A percentile compares a stretch with the other conserved stretches of the same genome.
These are phyloP conservation scores for Kernera saxatilis DNA, from an alignment of 345 rosid genomes.

Conservation along the genomic window DNA sequence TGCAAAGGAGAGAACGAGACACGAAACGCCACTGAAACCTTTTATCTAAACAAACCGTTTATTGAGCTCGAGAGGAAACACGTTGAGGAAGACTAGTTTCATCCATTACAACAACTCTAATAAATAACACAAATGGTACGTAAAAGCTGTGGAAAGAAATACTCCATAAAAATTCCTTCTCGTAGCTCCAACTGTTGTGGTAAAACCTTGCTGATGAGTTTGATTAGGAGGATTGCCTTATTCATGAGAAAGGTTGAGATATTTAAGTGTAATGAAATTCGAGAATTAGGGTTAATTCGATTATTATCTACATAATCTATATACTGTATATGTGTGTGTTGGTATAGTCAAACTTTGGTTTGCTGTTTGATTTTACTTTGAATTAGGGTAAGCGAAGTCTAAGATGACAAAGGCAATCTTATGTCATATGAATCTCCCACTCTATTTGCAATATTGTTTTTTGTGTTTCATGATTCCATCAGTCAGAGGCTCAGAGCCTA, in stretches of 20 bases:
- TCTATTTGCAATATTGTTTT: background rate
- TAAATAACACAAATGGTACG: slow-evolving; percentile 4
- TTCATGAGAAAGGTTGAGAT: background rate
- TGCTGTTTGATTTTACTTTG: slow-evolving; percentile 12
- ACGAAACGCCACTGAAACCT: slow-evolving; percentile 31
- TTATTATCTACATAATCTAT: background rate
- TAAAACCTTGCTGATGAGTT: background rate
- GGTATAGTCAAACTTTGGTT: slow-evolving; percentile 8
- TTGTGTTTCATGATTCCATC: background rate
- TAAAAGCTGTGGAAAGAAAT: background rate
- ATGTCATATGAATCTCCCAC: slow-evolving; percentile 2
- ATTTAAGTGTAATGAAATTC: background rate
- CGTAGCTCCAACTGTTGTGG: background rate
- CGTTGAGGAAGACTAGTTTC: slow-evolving; percentile 47
- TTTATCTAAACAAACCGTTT: slow-evolving; percentile 36
- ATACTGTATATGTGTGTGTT: background rate
- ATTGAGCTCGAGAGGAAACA: slow-evolving; percentile 55
- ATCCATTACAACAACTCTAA: background rate
- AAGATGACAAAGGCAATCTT: slow-evolving; percentile 9
- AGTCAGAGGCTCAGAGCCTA: background rate
- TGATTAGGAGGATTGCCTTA: background rate
- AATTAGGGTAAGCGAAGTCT: background rate
- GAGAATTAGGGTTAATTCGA: background rate
- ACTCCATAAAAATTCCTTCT: slow-evolving; percentile 8
- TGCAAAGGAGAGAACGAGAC: slow-evolving; percentile 48